Percentiles rank a stretch among this genome's conserved stretches.
phyloP scores from a whole-genome alignment of 257 asterid genomes.

The Solanum ahanhuiri region DNA sequence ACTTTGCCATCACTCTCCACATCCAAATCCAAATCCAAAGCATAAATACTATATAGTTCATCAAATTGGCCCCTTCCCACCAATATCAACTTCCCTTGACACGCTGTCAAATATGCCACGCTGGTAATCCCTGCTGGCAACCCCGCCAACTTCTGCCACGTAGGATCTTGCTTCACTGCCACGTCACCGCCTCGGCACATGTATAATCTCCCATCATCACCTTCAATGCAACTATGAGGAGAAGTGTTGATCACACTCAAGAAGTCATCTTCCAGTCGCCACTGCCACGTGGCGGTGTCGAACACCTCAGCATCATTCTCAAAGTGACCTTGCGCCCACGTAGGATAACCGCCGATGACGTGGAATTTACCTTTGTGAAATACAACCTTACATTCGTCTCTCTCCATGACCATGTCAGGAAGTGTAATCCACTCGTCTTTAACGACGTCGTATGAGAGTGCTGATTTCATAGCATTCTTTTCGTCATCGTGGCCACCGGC shows the following conservation, averaged over 20 bases:
- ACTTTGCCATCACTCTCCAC: not conserved
- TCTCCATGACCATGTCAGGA: slow-evolving; percentile 10
- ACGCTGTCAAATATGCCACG: not conserved
- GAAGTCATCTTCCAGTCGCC: not conserved
- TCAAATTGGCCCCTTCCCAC: not conserved
- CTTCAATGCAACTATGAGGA: not conserved
- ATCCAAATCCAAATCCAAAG: not conserved
- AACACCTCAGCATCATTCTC: not conserved
- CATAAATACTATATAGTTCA: not conserved
- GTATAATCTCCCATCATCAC: not conserved
- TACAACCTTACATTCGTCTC: slow-evolving; percentile 10
- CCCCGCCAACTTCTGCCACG: not conserved
- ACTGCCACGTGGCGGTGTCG: not conserved
- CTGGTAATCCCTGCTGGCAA: not conserved
- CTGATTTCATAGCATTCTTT: slow-evolving; percentile 1
- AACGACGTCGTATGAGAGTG: not conserved
- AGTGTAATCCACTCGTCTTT: slow-evolving; percentile 5
- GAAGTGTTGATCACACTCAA: not conserved
- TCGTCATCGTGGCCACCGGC: slow-evolving; percentile 16
- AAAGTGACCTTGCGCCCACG: slow-evolving; percentile 6
- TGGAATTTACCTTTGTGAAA: slow-evolving; percentile 11
- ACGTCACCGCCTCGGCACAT: not conserved
- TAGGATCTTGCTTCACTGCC: not conserved
- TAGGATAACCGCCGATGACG: slow-evolving; percentile 10
- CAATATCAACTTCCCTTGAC: slow-evolving; percentile 4